A percentile compares a stretch with the other conserved stretches of the same genome.
These are phyloP conservation scores for Colletotrichum noveboracense DNA, from an alignment of 2,329 filamentous ascomycete genomes.

Conservation along the genomic window DNA sequence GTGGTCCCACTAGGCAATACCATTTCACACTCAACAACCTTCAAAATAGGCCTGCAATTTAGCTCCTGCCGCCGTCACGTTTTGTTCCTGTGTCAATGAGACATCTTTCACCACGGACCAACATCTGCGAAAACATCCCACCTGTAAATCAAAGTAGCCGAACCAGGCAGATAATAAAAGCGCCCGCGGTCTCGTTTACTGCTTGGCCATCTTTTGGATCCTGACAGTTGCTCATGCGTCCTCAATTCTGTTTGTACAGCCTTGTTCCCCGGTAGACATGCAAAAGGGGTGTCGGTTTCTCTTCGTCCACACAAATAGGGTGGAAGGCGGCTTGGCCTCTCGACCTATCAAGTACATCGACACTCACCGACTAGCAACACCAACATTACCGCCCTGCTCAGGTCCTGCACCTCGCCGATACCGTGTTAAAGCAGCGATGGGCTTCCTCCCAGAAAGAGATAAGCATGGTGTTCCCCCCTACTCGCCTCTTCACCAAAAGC, in stretches of 20 bases:
- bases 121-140: neutral
- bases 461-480: neutral
- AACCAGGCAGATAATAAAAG: accelerated
- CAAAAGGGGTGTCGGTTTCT: neutral
- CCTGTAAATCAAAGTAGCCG: neutral
- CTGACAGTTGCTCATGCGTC: neutral
- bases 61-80: neutral
- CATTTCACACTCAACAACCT: neutral
- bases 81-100: neutral
- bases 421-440: neutral
- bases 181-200: neutral
- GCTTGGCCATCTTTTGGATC: neutral
- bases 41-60: neutral
- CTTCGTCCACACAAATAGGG: slow-evolving; percentile 13
- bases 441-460: neutral
- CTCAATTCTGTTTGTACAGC: neutral
- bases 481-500: no score
- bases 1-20: neutral
- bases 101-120: neutral
- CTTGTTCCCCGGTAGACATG: neutral
- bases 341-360: slow-evolving; percentile 16
- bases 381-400: neutral
- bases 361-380: neutral
- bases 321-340: slow-evolving; percentile 7
- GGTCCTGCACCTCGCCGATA: neutral